A percentile compares a stretch with the other conserved stretches of the same genome.
phyloP scores from a whole-genome alignment of 257 asterid genomes.

The Nicotiana tomentosiformis region DNA sequence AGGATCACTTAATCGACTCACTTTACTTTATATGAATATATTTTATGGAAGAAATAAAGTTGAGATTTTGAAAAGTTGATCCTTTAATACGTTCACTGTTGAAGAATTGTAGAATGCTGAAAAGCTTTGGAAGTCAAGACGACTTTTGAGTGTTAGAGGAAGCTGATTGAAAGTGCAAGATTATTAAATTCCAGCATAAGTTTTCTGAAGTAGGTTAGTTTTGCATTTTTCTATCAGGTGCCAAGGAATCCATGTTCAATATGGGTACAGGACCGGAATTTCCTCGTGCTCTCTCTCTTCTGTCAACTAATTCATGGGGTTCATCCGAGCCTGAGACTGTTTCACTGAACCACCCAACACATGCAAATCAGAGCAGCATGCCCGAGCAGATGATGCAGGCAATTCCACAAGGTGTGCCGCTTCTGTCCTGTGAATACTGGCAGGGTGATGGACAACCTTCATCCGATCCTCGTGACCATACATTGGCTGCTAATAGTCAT shows the following conservation, averaged over 20 bases:
- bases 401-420: constrained; percentile 46
- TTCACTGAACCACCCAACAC: constrained; percentile 31
- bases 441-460: constrained; percentile 36
- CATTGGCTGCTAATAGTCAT: constrained; percentile 25
- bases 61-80: not conserved
- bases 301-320: constrained; percentile 74
- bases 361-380: constrained; percentile 22
- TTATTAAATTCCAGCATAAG: not conserved
- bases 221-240: constrained; percentile 31
- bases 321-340: constrained; percentile 42
- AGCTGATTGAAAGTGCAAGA: not conserved
- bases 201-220: not conserved
- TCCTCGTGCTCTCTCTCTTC: constrained; percentile 96
- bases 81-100: not conserved
- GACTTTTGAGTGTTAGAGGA: not conserved
- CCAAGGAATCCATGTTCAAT: constrained; percentile 44
- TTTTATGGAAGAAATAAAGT: not conserved
- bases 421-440: constrained; percentile 56
- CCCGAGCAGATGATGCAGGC: constrained; percentile 35
- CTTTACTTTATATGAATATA: not conserved
- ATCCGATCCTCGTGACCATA: constrained; percentile 20
- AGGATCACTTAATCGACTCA: not conserved
- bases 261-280: constrained; percentile 44
- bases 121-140: not conserved
- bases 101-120: not conserved